Base-by-base conservation (phyloP, 441 rosid species). In the Sinapis alba region DNA sequence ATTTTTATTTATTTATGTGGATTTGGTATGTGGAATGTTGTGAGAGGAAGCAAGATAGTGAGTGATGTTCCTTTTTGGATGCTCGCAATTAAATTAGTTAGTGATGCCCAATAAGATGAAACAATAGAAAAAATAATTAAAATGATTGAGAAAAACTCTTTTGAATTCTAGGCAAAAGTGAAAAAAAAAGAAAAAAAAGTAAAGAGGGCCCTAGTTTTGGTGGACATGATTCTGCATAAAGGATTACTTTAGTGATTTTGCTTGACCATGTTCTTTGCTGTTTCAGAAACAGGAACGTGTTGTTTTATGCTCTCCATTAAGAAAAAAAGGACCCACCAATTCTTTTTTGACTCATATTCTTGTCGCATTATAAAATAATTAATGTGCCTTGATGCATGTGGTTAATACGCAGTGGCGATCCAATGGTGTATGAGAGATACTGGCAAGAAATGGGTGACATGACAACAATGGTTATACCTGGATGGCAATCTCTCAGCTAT, bases 401-500 rank as follows among this genome's bases (percentile, higher is more conserved):
- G 53, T 45, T 45, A 45, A 27, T 36, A 62, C 73, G 82, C 86
- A 94, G 99, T 61, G 99, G 99, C 15, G 98, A 94, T 78, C 99
- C 99, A 28, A 92, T 93, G 0, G 85, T 94, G 87, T 94, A 90
- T 36, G 96, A 88, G 82, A 85, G 45, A 30, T 92, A 83, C 45
- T 94, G 98, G 99, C 84, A 71, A 65, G 77, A 85, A 81, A 78
- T 61, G 76, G 94, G 99, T 18, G 96, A 92, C 24, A 77, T 65
- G 77, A 79, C 98, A 47, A 90, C 92, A 0, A 71, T 92, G 43
- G 86, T 90, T 75, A 92, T 94, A 72, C 87, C 85, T 12, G 97
- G 97, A 20, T 94, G 98, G 98, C 97, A 92, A 69, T 87, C 90
- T 3, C 67, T 89, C 30, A 94, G 97, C 80, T 94, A 94, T 74